Conservation (phyloP, 305 asterid genomes). For the Fraxinus paxiana region DNA sequence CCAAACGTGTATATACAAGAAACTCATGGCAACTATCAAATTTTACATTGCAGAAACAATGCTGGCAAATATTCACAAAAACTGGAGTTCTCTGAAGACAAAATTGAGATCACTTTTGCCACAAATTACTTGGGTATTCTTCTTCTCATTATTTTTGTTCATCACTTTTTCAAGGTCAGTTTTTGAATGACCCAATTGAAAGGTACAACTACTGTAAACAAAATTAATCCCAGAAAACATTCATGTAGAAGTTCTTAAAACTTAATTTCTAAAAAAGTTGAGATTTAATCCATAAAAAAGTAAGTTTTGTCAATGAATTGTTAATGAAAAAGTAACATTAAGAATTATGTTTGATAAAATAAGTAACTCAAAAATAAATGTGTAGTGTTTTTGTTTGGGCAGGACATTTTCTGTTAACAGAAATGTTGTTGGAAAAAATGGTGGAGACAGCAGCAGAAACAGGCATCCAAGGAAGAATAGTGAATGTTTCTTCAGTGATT, state of each 20-base stretch:
- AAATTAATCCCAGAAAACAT: background rate
- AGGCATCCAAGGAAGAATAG: constrained; percentile 76
- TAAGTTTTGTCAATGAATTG: background rate
- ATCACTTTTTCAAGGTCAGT: background rate
- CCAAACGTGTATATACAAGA: background rate
- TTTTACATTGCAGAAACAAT: constrained; percentile 65
- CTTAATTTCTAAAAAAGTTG: background rate
- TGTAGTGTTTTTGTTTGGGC: constrained; percentile 17
- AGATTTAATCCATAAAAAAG: background rate
- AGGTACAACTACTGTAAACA: background rate
- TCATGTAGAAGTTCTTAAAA: background rate
- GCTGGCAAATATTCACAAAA: constrained; percentile 90
- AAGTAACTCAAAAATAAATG: background rate
- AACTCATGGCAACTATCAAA: background rate
- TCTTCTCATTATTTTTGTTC: background rate
- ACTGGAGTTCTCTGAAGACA: constrained; percentile 88
- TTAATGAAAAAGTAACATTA: background rate
- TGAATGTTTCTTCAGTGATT: constrained; percentile 86
- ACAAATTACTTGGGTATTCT: constrained; percentile 78
- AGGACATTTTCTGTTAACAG: constrained; percentile 88
- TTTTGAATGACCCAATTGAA: background rate
- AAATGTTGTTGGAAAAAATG: constrained; percentile 75
- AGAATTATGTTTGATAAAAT: background rate
- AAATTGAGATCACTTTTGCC: constrained; percentile 94
- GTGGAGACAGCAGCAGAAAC: constrained; percentile 67